These are phyloP conservation scores for Zygotorulaspora danielsina DNA, from an alignment of 805 yeast genomes.

Conservation along the genomic window DNA sequence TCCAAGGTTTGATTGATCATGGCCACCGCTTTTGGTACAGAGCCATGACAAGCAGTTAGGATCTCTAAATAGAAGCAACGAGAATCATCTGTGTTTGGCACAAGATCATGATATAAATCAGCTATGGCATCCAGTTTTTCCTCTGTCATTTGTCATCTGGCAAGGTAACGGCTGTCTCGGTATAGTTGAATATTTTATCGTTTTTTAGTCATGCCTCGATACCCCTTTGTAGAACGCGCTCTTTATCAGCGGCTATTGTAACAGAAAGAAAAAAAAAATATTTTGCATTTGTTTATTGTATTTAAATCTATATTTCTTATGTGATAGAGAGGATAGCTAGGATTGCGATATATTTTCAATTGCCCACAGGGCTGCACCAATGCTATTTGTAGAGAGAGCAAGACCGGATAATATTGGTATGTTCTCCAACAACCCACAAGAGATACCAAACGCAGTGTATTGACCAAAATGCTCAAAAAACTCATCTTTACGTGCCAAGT, in stretches of 20 bases:
- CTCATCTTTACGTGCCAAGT: slow-evolving; percentile 21
- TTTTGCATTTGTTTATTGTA: background rate
- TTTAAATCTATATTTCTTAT: too few species aligned
- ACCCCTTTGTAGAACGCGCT: too few species aligned
- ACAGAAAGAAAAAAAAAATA: background rate
- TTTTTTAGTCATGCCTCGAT: too few species aligned
- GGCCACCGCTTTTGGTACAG: slow-evolving; percentile 40
- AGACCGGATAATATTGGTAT: slow-evolving; percentile 31
- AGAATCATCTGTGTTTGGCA: slow-evolving; percentile 34
- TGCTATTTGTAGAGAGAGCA: slow-evolving; percentile 23
- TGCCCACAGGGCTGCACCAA: slow-evolving; percentile 28
- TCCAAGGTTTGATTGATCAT: slow-evolving; percentile 38
- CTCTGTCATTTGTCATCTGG: slow-evolving; percentile 35
- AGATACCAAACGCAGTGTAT: slow-evolving; percentile 31
- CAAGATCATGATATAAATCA: slow-evolving; percentile 42
- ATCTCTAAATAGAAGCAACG: slow-evolving; percentile 40
- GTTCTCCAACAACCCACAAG: slow-evolving; percentile 28
- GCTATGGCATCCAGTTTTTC: slow-evolving; percentile 38
- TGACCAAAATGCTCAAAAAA: slow-evolving; percentile 29
- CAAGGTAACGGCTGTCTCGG: too few species aligned
- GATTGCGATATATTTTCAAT: slow-evolving; percentile 15
- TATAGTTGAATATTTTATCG: too few species aligned
- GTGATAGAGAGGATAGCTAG: too few species aligned
- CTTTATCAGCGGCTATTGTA: too few species aligned
- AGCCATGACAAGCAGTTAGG: slow-evolving; percentile 51